These are phyloP conservation scores for Arabidopsis arenosa DNA, from an alignment of 345 rosid species.

Conservation along the genomic window DNA sequence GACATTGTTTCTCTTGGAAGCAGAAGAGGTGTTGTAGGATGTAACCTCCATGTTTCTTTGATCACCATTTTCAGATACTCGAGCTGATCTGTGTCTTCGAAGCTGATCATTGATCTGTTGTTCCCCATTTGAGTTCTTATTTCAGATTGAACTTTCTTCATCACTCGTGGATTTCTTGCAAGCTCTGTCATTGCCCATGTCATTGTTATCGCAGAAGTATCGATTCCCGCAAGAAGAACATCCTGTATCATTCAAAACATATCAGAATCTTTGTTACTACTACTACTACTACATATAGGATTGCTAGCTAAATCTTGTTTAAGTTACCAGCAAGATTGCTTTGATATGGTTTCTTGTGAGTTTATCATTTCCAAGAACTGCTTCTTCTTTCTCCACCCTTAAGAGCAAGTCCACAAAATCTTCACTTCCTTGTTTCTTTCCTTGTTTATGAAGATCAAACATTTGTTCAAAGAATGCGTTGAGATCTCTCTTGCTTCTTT, in stretches of 20 bases:
- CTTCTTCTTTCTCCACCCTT: conserved; percentile 39
- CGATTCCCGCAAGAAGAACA: conserved; percentile 25
- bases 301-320: background rate
- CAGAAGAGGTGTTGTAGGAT: conserved; percentile 52
- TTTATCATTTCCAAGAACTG: conserved; percentile 25
- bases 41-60: conserved; percentile 59
- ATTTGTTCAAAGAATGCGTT: conserved; percentile 51
- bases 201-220: conserved; percentile 28
- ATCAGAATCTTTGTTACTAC: background rate
- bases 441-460: conserved; percentile 52
- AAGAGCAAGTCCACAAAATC: conserved; percentile 46
- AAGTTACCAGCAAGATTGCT: conserved; percentile 44
- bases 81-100: conserved; percentile 38
- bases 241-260: conserved; percentile 35
- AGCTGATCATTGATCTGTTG: conserved; percentile 35
- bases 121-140: conserved; percentile 40
- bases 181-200: conserved; percentile 58
- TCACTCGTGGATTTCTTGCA: conserved; percentile 43
- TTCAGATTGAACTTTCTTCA: conserved; percentile 54
- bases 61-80: conserved; percentile 50
- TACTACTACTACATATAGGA: background rate
- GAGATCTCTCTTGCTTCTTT: conserved; percentile 39
- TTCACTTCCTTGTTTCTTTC: conserved; percentile 32
- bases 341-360: conserved; percentile 41
- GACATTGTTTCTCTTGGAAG: conserved; percentile 54